Percentiles rank a stretch among this genome's conserved stretches.
Evolutionary conservation across 75 land plant genomes (phyloP).

Genomic region (Gnetum montanum): DNA sequence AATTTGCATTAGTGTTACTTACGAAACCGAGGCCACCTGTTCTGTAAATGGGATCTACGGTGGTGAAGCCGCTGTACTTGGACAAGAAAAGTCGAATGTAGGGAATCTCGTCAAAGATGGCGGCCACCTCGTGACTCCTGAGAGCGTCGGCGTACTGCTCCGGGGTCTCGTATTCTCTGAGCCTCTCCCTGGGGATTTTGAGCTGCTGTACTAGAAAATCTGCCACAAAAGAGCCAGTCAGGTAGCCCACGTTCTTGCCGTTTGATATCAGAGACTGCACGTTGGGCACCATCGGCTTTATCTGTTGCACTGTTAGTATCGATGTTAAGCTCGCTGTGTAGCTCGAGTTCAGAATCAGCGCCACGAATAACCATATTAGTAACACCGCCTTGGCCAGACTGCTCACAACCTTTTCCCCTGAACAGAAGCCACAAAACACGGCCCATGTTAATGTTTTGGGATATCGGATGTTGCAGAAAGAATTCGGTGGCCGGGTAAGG

Average conservation of each 20-base stretch:
- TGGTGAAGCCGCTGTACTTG: conserved; percentile 13
- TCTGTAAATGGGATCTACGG: conserved; percentile 40
- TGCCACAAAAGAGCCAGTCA: conserved; percentile 37
- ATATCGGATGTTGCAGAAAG: too few species aligned
- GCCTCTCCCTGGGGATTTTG: conserved; percentile 18
- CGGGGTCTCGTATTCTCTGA: conserved; percentile 19
- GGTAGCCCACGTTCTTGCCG: conserved; percentile 41
- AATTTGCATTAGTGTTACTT: conserved; percentile 12
- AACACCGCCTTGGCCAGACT: conserved; percentile 32
- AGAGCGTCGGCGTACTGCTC: conserved; percentile 35
- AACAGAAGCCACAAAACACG: background rate
- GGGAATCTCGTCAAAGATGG: conserved; percentile 58
- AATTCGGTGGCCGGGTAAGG: too few species aligned
- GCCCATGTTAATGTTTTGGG: too few species aligned
- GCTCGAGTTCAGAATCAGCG: conserved; percentile 32
- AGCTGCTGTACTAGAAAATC: conserved; percentile 29
- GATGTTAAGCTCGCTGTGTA: conserved; percentile 55
- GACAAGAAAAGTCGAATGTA: conserved; percentile 39
- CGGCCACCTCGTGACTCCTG: conserved; percentile 39
- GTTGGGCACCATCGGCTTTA: conserved; percentile 34
- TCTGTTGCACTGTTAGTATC: conserved; percentile 44
- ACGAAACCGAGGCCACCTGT: conserved; percentile 61
- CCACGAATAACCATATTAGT: conserved; percentile 46
- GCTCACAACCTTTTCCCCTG: conserved; percentile 25
- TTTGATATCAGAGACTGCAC: conserved; percentile 32